These are phyloP conservation scores for Mortierella sp. DNA, from an alignment of 371 early-diverging fungal species.

Conservation along the genomic window DNA sequence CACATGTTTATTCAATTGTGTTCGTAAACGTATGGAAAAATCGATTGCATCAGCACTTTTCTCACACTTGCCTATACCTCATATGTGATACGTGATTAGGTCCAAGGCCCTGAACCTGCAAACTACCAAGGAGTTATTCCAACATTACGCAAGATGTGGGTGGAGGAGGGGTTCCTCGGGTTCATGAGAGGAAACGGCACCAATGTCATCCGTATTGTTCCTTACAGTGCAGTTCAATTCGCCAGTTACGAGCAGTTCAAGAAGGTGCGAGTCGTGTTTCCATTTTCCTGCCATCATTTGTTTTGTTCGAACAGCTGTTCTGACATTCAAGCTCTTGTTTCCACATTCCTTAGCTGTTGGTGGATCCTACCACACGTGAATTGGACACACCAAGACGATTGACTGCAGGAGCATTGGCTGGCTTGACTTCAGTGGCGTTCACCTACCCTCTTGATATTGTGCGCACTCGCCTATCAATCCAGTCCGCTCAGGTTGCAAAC, in stretches of 20 bases:
- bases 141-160: slow-evolving; percentile 87
- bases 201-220: slow-evolving; percentile 92
- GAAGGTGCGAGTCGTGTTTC: slow-evolving; percentile 46
- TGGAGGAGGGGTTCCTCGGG: slow-evolving; percentile 87
- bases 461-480: slow-evolving; percentile 87
- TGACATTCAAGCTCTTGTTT: background rate
- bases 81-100: slow-evolving; percentile 58
- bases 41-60: background rate
- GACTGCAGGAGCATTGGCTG: slow-evolving; percentile 87
- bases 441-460: slow-evolving; percentile 94
- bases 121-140: slow-evolving; percentile 79
- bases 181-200: slow-evolving; percentile 95
- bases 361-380: slow-evolving; percentile 78
- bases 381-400: slow-evolving; percentile 81
- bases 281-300: background rate
- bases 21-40: background rate
- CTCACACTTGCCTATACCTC: background rate
- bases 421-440: slow-evolving; percentile 84
- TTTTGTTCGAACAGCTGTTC: background rate
- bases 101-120: slow-evolving; percentile 80
- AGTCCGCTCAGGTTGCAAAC: slow-evolving; percentile 68
- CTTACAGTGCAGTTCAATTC: slow-evolving; percentile 93
- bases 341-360: slow-evolving; percentile 59
- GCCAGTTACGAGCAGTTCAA: slow-evolving; percentile 89
- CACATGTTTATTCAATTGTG: slow-evolving; percentile 17